Base-by-base conservation (phyloP, 805 yeast genomes). In the Candida maesae region DNA sequence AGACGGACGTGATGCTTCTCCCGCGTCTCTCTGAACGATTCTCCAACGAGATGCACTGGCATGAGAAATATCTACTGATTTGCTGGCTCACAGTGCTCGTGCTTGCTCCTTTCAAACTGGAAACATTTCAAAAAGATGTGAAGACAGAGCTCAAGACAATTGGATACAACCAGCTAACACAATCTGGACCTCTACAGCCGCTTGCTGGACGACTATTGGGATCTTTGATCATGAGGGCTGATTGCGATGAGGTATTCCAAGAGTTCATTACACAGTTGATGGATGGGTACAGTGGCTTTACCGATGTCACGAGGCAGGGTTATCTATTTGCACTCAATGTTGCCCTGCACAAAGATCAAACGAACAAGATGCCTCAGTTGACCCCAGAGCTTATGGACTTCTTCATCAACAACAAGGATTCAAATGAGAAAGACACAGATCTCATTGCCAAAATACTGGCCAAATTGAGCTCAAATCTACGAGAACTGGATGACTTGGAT, bases 31-130 rank as follows among this genome's bases (percentile, higher is more conserved):
- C 71, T 1, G 28, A 37, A 4, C 44, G 50, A 16, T 41, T 72
- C 10, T 52, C 43, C n/a, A 8, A 20, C 1, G 37, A 42, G 6
- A 29, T 45, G 7, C 35, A 55, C 39, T 78, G 83, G 85, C 67
- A 71, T 36, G 66, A 66, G 23, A 55, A 63, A 26, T 79, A 66
- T 42, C 60, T 81, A 10, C 55, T 79, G 31, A 60, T 88, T 8
- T 64, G 84, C 3, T 90, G 96, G 95, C 67, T 87, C 9, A 72
- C 82, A 0, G 76, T 81, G 9, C 63, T 89, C 17, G 72, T 79
- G 0, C 63, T 84, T n/a, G 76, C 81, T 0, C 97, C 98, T 0
- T 89, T 90, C 54, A 71, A 76, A 2, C 63, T 90, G 19, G 61
- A 59, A 1, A 47, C 61, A 0, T 59, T 81, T 13, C 61, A 60